A percentile compares a stretch with the other conserved stretches of the same genome.
Evolutionary conservation across 1,139 yeast species (phyloP).

Genomic region (Magnusiomyces paraingens): DNA sequence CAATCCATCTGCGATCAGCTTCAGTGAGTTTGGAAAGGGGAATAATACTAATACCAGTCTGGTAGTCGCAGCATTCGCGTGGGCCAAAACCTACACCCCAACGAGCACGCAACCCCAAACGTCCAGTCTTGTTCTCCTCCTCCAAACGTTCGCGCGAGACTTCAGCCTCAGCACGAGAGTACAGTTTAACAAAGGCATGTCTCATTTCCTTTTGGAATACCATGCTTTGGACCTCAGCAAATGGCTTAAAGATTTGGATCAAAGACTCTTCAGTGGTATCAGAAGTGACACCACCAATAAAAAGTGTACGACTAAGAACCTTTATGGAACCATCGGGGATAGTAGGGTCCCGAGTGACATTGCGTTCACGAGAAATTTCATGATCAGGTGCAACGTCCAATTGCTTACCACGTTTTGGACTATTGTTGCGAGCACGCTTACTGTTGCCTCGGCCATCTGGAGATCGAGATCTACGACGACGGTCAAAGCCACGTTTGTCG

Average conservation of each 20-base stretch:
- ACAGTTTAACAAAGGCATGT: constrained; percentile 95
- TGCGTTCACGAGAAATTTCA: constrained; percentile 41
- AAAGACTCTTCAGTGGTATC: constrained; percentile 72
- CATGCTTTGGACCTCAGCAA: constrained; percentile 89
- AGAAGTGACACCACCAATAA: constrained; percentile 88
- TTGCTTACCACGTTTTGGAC: neutral
- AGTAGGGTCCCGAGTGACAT: constrained; percentile 59
- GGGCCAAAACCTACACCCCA: constrained; percentile 99
- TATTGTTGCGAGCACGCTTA: constrained; percentile 34
- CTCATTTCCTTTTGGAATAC: constrained; percentile 81
- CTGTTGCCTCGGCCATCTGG: constrained; percentile 36
- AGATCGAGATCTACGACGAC: constrained; percentile 54
- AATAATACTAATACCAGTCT: constrained; percentile 79
- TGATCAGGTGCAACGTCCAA: neutral
- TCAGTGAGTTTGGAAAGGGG: constrained; percentile 86
- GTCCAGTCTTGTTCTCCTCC: constrained; percentile 48
- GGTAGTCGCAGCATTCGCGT: constrained; percentile 94
- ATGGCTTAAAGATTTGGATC: constrained; percentile 59
- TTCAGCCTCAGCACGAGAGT: constrained; percentile 91
- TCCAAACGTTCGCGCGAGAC: constrained; percentile 46
- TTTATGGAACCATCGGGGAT: constrained; percentile 77
- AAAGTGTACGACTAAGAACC: constrained; percentile 82
- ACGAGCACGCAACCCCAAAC: constrained; percentile 61
- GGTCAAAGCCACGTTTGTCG: constrained; percentile 27
- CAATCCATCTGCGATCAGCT: constrained; percentile 87